phyloP scores from a whole-genome alignment of 2,329 filamentous ascomycete species.

The Niveomyces coronatus region DNA sequence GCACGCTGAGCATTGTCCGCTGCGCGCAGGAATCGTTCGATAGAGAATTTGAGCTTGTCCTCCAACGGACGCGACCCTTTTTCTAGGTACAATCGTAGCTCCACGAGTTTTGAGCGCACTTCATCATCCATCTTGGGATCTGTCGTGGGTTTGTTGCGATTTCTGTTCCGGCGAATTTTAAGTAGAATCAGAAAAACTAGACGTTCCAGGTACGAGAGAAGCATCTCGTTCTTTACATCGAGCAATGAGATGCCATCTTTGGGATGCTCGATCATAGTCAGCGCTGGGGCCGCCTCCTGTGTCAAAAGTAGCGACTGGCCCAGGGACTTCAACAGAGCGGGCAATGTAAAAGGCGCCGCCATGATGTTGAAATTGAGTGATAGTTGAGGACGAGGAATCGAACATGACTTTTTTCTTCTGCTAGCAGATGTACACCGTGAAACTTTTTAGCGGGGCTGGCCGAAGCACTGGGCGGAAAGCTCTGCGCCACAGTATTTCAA shows the following conservation, averaged over 20 bases:
- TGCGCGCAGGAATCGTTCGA: conserved; percentile 85
- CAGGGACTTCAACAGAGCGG: conserved; percentile 42
- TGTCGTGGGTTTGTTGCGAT: conserved; percentile 11
- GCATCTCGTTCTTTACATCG: conserved; percentile 93
- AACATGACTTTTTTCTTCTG: conserved; percentile 9
- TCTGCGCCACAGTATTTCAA: neutral
- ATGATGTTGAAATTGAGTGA: conserved; percentile 22
- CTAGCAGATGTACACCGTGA: conserved; percentile 1
- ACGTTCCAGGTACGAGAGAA: conserved; percentile 92
- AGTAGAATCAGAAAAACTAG: conserved; percentile 79
- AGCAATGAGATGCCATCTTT: conserved; percentile 86
- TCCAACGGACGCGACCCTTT: conserved; percentile 86
- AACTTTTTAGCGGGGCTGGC: conserved; percentile 16
- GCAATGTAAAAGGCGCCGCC: conserved; percentile 39
- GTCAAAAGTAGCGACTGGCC: conserved; percentile 51
- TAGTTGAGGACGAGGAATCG: neutral
- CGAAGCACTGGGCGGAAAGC: no score
- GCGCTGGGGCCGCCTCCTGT: conserved; percentile 54
- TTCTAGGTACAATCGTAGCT: conserved; percentile 85
- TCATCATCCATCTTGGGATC: conserved; percentile 42
- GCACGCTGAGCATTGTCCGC: conserved; percentile 60
- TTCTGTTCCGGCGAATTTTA: conserved; percentile 55
- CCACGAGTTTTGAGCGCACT: conserved; percentile 77
- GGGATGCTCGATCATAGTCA: conserved; percentile 57
- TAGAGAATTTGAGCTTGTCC: conserved; percentile 84